Evolutionary conservation across 495 filamentous ascomycete genomes (phyloP), one percentile per base, ranked within the genome.

Genomic region (Pseudomonodictys pantanalensis): DNA sequence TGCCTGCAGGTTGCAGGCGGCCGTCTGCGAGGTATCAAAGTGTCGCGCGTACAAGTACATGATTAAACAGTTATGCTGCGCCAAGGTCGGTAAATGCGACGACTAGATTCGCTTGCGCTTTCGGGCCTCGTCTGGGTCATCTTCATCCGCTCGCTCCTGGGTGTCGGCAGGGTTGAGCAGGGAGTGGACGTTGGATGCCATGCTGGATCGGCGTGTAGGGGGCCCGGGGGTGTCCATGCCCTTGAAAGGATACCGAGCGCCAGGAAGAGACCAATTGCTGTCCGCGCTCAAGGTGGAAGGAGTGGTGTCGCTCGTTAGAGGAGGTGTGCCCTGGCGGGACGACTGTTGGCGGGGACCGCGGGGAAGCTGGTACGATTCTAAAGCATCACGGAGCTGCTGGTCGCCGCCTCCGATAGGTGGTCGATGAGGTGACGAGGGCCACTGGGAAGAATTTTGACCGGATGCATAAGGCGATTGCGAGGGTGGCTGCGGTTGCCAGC

Each of bases 141-240:
- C 86, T 58, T 89, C 87, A 51, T 88, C 88, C 1, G 85, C 84
- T 61, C 85, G 70, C 70, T 88, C 85, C 8, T 81, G 81, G 1
- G 88, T 89, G 62, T 90, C 87, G n/a, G 87, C 85, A 8, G 88
- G 93, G 67, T 98, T 98, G 2, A 98, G 76, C 30, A 90, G 70
- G 9, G 83, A 85, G 73, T 90, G 87, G 17, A 90, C 86, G 64
- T 88, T 89, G 61, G 83, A 87, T 12, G 85, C 86, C 84, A 90
- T 86, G 67, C 87, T 89, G 12, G 80, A 83, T 28, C 86, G 80
- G 48, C 86, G 76, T 20, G 87, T 89, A 33, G 85, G 84, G 2
- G 87, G 86, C 12, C 66, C 70, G 15, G 70, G 60, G 22, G 68
- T 67, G 33, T 72, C 73, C 26, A 68, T 67, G 28, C 61, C 63